phyloP scores from a whole-genome alignment of 2,329 filamentous ascomycete species.

The Fusarium sp. region DNA sequence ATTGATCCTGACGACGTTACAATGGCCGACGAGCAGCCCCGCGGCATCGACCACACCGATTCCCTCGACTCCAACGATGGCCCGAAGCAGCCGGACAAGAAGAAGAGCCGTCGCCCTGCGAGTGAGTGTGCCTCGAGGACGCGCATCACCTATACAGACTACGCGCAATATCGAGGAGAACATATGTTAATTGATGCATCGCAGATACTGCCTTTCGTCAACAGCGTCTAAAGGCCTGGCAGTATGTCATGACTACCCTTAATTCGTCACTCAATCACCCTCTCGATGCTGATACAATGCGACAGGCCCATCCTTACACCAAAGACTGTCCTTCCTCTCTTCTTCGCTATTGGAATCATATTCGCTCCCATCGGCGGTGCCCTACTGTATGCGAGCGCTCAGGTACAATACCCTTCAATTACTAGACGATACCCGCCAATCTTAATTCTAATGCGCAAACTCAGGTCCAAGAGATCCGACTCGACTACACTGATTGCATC shows the following conservation, averaged over 20 bases:
- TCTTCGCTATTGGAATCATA: conserved; percentile 90
- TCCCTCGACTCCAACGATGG: conserved; percentile 67
- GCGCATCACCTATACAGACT: neutral
- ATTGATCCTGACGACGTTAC: conserved; percentile 39
- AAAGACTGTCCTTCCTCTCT: conserved; percentile 90
- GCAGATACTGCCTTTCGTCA: conserved; percentile 96
- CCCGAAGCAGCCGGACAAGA: conserved; percentile 73
- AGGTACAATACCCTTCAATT: conserved; percentile 60
- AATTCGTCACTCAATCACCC: conserved; percentile 4
- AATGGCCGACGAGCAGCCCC: conserved; percentile 61
- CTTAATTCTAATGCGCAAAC: conserved; percentile 17
- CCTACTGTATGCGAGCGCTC: conserved; percentile 84
- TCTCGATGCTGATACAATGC: conserved; percentile 51
- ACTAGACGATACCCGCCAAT: neutral
- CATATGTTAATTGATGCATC: conserved; percentile 32
- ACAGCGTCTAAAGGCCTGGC: conserved; percentile 98
- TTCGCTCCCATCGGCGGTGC: conserved; percentile 93
- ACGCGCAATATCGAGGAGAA: neutral
- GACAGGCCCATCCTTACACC: conserved; percentile 90
- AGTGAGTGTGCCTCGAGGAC: conserved; percentile 65
- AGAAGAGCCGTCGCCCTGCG: conserved; percentile 90
- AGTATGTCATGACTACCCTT: conserved; percentile 70
- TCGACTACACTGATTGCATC: conserved; percentile 89
- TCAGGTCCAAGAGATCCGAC: conserved; percentile 87
- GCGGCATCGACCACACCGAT: conserved; percentile 59